Evolutionary conservation across 371 early-diverging fungal genomes (phyloP), one percentile per base, ranked within the genome.

Genomic region (Saksenaea vasiformis): DNA sequence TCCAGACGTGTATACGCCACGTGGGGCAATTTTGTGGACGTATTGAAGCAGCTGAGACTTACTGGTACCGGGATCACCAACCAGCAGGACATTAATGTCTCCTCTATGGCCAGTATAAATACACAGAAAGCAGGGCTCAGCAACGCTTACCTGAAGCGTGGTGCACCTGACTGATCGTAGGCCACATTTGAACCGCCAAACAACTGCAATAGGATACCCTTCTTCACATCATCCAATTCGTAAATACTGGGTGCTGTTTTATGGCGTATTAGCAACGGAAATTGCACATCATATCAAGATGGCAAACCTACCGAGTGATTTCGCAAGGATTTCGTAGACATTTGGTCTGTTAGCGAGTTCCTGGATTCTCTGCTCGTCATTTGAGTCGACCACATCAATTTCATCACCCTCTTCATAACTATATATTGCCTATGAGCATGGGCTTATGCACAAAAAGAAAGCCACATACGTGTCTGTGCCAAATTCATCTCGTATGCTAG

Each of bases 61-160:
- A 70, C 94, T 90, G 53, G 99, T 97, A 79, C 99, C 99, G 14
- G 99, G 99, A 78, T 99, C 99, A 70, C 99, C 99, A 3, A 99
- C 97, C 58, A 99, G 75, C 51, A 99, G 83, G 19, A 99, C 89
- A 73, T 99, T 98, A 70, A 99, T 97, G 69, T 99, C 99, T 5
- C 98, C 98, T 67, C 98, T 87, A 4, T 76, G 15, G 36, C 15
- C 11, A 56, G 14, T 22, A 15, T 15, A 19, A 37, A 44, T 41
- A 41, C 22, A 39, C 14, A 14, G 2, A 9, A 2, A 1, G 1
- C 14, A 3, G 10, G 22, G 51, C 38, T 19, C 47, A 37, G 13
- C 1, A 2, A 63, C 10, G n/a, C 15, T 38, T 68, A 79, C 83
- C 85, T 67, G 66, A 87, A 84, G 14, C 81, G 78, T 10, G 97